Base-by-base conservation (phyloP, 2,329 filamentous ascomycete genomes). In the Tolypocladium capitatum region DNA sequence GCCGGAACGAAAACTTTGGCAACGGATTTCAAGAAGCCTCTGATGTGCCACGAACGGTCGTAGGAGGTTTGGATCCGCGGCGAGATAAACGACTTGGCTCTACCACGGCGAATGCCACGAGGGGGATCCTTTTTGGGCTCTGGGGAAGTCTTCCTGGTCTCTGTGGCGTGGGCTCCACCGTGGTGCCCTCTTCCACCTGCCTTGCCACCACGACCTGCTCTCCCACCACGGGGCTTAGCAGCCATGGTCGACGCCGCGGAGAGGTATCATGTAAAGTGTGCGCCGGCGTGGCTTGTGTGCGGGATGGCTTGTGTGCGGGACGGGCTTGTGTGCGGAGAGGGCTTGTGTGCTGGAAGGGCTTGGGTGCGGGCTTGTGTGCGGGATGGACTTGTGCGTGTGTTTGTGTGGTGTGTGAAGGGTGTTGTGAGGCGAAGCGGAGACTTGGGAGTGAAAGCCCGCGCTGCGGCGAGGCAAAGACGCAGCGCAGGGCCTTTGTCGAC, bases 21-120 rank as follows among this genome's bases (percentile, higher is more conserved):
- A 46, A 86, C 74, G 49, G 74, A 68, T n/a, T 78, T 73, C 62
- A 78, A 86, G 24, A 72, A 71, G 48, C 78, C 77, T 62, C 83
- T 83, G 56, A 86, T 69, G 55, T 83, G 75, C 54, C 82, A 73
- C 59, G 82, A 78, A 47, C 83, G 79, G 60, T 80, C 76, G 53
- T 78, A 75, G 48, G 73, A 71, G 45, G 75, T 76, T 59, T 80
- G 77, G 46, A 74, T 71, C 52, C 69, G 72, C 52, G 69, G 65
- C 52, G 75, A 71, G 50, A 70, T 65, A 56, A 78, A 79, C 55
- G 71, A 71, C 64, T 80, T 80, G 61, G 73, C 71, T 48, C 75
- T 72, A 51, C 73, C 72, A 52, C 73, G 69, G 53, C 63, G 64
- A 42, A 64, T 63, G 48, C 65, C 60, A 45, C 63, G 62, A 38